Base-by-base conservation (phyloP, 352 stramenopile species). In the Phytophthora tubulina region DNA sequence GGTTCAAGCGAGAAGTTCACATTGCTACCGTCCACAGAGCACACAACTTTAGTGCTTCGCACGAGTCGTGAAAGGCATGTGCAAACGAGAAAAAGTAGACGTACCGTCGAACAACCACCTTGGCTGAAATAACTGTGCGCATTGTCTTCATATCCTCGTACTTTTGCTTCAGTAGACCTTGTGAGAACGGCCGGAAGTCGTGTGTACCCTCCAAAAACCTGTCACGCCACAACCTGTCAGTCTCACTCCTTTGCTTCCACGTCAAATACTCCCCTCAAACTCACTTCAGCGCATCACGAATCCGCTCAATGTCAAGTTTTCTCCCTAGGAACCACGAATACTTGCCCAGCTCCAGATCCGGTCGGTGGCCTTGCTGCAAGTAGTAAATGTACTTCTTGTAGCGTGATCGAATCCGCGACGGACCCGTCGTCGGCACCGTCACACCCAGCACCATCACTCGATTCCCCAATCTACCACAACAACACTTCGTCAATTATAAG, bases 371-470 rank as follows among this genome's bases (percentile, higher is more conserved):
- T 75, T 96, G 89, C 59, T 96, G 88, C 73, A 96, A 81, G 73
- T 96, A 96, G 82, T 96, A 96, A 44, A 96, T 79, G 70, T 96
- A 96, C 76, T 95, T 94, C 64, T 96, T 96, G 81, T 88, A 92
- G 21, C 81, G 82, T 39, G 89, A 95, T 6, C 88, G 88, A 65
- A 93, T 93, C 30, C 88, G 86, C 35, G 79, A 79, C 3, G 80
- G 81, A 33, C 73, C 56, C n/a, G 66, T 74, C 14, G 64, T 69
- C 7, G 66, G 68, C 2, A 70, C 65, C 17, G 59, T 80, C 13
- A 95, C 77, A 0, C 58, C 62, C 11, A 91, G 80, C 5, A 94
- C 74, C 9, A 85, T 73, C 17, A 96, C 78, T 9, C 67, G 70
- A 6, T 33, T 53, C 0, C 69, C 79, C 9, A 93, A 55, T 41